phyloP scores from a whole-genome alignment of 2,329 filamentous ascomycete genomes.

The Lachnellula suecica region DNA sequence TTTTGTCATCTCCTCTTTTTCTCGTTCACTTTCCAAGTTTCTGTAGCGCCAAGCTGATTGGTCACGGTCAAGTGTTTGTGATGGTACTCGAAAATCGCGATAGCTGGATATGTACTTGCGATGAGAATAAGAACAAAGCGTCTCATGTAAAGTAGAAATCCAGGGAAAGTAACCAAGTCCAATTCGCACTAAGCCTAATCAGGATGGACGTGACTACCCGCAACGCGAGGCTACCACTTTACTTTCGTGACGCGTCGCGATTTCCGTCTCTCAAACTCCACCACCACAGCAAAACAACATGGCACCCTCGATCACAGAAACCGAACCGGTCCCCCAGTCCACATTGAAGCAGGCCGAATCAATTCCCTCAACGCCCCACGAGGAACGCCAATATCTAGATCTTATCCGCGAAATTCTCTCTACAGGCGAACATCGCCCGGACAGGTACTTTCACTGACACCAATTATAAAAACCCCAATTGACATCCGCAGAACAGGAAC shows the following conservation, averaged over 20 bases:
- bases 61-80: too few species aligned
- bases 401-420: conserved; percentile 83
- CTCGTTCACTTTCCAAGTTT: too few species aligned
- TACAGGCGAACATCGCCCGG: conserved; percentile 82
- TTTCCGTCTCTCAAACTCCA: not conserved
- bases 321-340: conserved; percentile 6
- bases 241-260: conserved; percentile 6
- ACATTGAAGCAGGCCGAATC: conserved; percentile 2
- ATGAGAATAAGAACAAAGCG: too few species aligned
- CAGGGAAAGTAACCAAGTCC: too few species aligned
- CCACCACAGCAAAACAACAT: conserved; percentile 7
- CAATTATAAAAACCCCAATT: not conserved
- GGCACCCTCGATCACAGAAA: conserved; percentile 21
- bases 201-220: too few species aligned
- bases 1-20: too few species aligned
- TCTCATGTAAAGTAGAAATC: too few species aligned
- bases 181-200: not conserved
- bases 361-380: conserved; percentile 48
- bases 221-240: conserved; percentile 6
- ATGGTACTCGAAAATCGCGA: too few species aligned
- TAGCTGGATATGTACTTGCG: too few species aligned
- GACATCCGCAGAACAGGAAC: conserved; percentile 73
- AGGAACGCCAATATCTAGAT: conserved; percentile 92
- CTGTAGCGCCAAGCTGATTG: too few species aligned
- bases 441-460: conserved; percentile 56